Evolutionary conservation across 257 asterid species (phyloP).

Genomic region (Striga asiatica): DNA sequence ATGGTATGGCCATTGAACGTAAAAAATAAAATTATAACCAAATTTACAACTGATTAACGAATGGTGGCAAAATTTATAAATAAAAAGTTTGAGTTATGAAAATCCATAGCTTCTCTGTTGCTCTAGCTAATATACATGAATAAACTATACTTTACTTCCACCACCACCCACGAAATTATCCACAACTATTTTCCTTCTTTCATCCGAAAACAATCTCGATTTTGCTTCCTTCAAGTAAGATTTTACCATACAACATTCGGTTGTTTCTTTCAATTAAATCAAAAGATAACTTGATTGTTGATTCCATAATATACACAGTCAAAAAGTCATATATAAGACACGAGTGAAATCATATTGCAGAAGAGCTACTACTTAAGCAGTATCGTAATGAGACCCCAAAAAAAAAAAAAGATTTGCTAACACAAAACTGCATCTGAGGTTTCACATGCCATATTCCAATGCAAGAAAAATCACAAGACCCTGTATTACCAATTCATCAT

Average conservation of each 20-base stretch:
- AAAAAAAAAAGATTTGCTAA: not conserved
- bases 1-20: not conserved
- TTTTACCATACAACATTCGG: too few relatives aligned
- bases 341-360: not conserved
- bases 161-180: too few relatives aligned
- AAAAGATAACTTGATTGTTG: too few relatives aligned
- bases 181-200: not conserved
- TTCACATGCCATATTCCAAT: conserved; percentile 30
- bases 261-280: too few relatives aligned
- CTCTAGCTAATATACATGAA: not conserved
- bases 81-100: too few relatives aligned
- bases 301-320: too few relatives aligned
- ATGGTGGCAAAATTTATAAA: not conserved
- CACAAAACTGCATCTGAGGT: conserved; percentile 21
- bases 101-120: too few relatives aligned
- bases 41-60: not conserved
- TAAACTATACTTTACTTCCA: not conserved
- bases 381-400: too few relatives aligned
- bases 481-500: conserved; percentile 22
- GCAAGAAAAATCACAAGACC: conserved; percentile 24
- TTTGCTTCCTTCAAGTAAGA: not conserved
- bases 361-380: conserved; percentile 9
- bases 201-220: conserved; percentile 7
- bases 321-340: conserved; percentile 2
- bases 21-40: not conserved